Percentiles rank a stretch among this genome's conserved stretches.
Evolutionary conservation across 2,329 filamentous ascomycete species (phyloP).

Genomic region (Alternaria sp.): DNA sequence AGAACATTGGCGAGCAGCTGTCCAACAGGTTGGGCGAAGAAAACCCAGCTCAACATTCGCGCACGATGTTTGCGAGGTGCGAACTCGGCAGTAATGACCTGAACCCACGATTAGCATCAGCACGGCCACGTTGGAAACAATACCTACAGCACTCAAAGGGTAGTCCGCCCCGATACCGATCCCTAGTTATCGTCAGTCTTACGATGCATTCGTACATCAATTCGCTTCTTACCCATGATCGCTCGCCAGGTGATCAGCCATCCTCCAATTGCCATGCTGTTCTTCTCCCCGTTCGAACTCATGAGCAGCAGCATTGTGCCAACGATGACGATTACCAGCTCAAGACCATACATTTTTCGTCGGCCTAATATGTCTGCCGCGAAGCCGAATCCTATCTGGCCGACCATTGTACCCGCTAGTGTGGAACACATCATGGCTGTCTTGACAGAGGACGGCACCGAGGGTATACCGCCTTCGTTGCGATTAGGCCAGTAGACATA

Average conservation of each 20-base stretch:
- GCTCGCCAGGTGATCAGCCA: constrained; percentile 51
- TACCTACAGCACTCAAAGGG: constrained; percentile 42
- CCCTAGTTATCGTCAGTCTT: constrained; percentile 12
- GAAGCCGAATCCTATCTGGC: constrained; percentile 48
- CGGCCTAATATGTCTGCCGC: constrained; percentile 48
- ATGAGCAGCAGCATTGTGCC: constrained; percentile 49
- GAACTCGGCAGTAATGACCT: constrained; percentile 49
- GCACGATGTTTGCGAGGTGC: constrained; percentile 46
- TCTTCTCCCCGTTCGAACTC: constrained; percentile 43
- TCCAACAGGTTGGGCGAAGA: constrained; percentile 52
- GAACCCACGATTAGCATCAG: background rate
- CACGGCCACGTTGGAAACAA: background rate
- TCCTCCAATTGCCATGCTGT: constrained; percentile 46
- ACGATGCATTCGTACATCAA: background rate
- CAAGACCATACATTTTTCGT: constrained; percentile 50
- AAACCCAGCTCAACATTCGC: constrained; percentile 51
- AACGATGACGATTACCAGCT: constrained; percentile 50
- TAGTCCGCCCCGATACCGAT: constrained; percentile 49
- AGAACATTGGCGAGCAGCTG: constrained; percentile 44
- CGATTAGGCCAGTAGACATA: constrained; percentile 48
- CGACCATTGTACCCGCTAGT: constrained; percentile 48
- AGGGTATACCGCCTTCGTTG: constrained; percentile 26
- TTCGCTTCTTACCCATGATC: constrained; percentile 43
- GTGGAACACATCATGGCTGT: constrained; percentile 50
- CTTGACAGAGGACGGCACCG: constrained; percentile 36